These are phyloP conservation scores for Paramecium sexaurelia DNA, from an alignment of 73 alveolate genomes.

Conservation along the genomic window DNA sequence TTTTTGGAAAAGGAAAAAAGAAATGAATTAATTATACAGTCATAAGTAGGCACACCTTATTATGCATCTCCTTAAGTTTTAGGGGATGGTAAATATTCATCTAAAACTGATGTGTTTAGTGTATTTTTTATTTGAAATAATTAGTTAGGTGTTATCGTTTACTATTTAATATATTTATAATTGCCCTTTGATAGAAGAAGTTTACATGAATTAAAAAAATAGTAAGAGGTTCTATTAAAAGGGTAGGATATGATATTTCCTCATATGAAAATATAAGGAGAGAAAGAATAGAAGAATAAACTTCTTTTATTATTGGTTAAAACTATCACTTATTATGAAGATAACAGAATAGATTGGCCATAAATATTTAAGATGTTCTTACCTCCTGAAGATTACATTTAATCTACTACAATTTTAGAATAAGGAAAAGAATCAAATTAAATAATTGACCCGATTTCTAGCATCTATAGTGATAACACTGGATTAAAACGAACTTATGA, in stretches of 20 bases:
- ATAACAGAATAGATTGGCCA: neutral
- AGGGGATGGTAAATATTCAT: neutral
- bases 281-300: neutral
- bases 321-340: neutral
- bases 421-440: neutral
- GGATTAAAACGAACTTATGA: neutral
- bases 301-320: neutral
- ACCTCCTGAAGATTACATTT: neutral
- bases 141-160: neutral
- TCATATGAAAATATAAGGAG: neutral
- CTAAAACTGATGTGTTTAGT: slow-evolving; percentile 23
- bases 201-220: neutral
- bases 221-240: neutral
- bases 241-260: neutral
- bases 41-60: neutral
- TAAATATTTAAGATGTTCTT: neutral
- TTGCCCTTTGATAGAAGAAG: neutral
- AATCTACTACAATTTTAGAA: neutral
- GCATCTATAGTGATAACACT: neutral
- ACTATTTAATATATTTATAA: neutral
- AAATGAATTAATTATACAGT: neutral
- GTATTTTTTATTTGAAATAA: neutral
- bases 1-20: neutral
- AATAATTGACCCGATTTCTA: neutral
- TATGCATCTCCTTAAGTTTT: slow-evolving; percentile 44